phyloP scores from a whole-genome alignment of 2,329 filamentous ascomycete genomes.

The Harringtonia aguacate region DNA sequence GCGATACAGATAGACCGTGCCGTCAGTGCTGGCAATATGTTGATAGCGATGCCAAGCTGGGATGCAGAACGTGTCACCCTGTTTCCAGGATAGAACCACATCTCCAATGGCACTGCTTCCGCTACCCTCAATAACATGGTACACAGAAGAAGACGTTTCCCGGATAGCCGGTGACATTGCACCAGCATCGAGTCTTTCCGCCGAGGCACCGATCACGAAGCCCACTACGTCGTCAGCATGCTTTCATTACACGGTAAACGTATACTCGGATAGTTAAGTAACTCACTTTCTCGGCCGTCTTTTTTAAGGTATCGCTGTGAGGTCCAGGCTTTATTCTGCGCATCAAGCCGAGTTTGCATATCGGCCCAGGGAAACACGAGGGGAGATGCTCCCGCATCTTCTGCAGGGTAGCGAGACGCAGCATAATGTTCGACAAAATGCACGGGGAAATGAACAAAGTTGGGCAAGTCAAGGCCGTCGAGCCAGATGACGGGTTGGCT shows the following conservation, averaged over 20 bases:
- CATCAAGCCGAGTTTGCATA: conserved; percentile 33
- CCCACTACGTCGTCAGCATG: conserved; percentile 22
- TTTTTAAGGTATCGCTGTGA: conserved; percentile 20
- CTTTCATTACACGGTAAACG: background rate
- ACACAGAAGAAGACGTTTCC: conserved; percentile 42
- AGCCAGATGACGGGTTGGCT: conserved; percentile 43
- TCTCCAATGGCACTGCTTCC: conserved; percentile 30
- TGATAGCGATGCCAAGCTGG: conserved; percentile 40
- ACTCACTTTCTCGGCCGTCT: conserved; percentile 20
- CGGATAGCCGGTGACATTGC: conserved; percentile 23
- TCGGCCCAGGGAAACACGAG: conserved; percentile 37
- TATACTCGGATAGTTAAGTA: background rate
- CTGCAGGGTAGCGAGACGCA: conserved; percentile 26
- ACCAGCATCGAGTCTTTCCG: conserved; percentile 29
- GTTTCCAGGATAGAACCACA: conserved; percentile 29
- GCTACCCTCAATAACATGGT: conserved; percentile 37
- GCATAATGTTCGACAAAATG: conserved; percentile 41
- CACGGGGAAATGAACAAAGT: conserved; percentile 36
- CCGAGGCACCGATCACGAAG: conserved; percentile 34
- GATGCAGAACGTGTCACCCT: conserved; percentile 43
- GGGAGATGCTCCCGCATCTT: conserved; percentile 24
- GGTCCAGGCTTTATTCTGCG: conserved; percentile 15
- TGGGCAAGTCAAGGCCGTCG: conserved; percentile 41
- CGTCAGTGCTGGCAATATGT: conserved; percentile 26
- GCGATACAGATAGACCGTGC: conserved; percentile 35